Evolutionary conservation across 108 stramenopile species (phyloP), one percentile per base, ranked within the genome.

Genomic region (Cyclotella choctawhatcheeana): DNA sequence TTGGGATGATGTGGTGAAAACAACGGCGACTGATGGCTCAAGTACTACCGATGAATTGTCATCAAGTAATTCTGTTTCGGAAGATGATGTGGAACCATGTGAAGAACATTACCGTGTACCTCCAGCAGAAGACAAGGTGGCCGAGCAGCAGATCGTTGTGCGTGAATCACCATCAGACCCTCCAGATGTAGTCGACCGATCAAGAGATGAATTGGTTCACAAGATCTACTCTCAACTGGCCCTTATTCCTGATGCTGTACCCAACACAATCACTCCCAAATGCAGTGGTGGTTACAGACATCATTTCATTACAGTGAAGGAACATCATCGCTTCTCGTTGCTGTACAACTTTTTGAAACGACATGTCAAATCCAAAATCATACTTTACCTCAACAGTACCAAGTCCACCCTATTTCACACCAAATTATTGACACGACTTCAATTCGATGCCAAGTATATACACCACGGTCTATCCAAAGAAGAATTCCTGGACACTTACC

Each of bases 261-360:
- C n/a, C n/a, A n/a, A 14, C 3, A 14, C 16, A 5, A 13, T 22
- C 44, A 31, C n/a, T 44, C 6, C 33, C 64, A 65, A 65, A 40
- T 73, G 67, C 52, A 58, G 56, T 32, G 79, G 18, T 10, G 79
- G 18, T 10, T 59, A 35, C 25, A 21, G 18, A n/a, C 79, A 81
- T 35, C 37, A 64, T 62, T 81, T 81, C 61, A 63, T 81, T 53
- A 74, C 79, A 31, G 79, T 81, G 44, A 34, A 35, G 30, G 62
- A 73, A 32, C 47, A 73, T 21, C 79, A 81, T 63, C 66, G 71
- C 12, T 81, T 81, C 40, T 67, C 74, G 14, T 21, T 72, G 45
- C 68, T 81, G 24, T 81, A 81, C 63, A 81, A 72, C 14, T 73
- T 81, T 25, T 73, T 81, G 45, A 68, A 73, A 53, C 61, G 63